Conservation (phyloP, 192 early-diverging fungal genomes). For the Mortierella claussenii region DNA sequence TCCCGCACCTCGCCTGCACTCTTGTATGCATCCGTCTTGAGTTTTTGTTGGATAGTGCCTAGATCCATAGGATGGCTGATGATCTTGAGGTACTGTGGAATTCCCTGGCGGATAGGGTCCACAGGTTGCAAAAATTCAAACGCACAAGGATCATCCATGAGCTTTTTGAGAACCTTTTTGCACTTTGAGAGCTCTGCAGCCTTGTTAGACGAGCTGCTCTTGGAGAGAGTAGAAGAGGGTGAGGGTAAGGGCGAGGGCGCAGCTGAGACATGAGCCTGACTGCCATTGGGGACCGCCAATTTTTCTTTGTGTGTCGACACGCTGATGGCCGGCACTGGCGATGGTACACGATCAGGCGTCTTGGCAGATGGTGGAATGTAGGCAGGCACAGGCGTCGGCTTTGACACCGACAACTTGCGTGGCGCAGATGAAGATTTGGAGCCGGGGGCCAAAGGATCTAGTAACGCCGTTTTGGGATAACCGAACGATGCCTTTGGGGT, state of each 20-base stretch:
- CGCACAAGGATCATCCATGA: constrained; percentile 66
- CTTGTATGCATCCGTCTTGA: constrained; percentile 65
- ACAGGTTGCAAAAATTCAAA: constrained; percentile 76
- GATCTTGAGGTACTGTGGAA: constrained; percentile 72
- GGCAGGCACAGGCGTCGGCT: constrained; percentile 20
- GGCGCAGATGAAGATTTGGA: constrained; percentile 21
- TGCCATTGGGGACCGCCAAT: not conserved
- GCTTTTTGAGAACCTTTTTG: constrained; percentile 52
- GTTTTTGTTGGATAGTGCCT: constrained; percentile 68
- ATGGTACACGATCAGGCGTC: not conserved
- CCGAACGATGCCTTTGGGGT: constrained; percentile 14
- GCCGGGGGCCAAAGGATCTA: constrained; percentile 16
- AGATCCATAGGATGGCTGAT: constrained; percentile 82
- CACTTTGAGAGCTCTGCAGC: constrained; percentile 43
- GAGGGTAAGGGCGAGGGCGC: not conserved
- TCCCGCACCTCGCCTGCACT: constrained; percentile 58
- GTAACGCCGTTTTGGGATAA: too few relatives aligned
- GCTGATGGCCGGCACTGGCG: constrained; percentile 29
- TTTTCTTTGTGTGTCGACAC: constrained; percentile 23
- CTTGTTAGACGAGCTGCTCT: constrained; percentile 6
- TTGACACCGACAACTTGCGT: constrained; percentile 22
- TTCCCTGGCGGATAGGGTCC: constrained; percentile 62
- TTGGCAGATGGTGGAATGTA: constrained; percentile 25
- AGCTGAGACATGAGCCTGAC: not conserved
- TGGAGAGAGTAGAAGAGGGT: not conserved